Percentiles rank a stretch among this genome's conserved stretches.
Evolutionary conservation across 2,329 filamentous ascomycete species (phyloP).

Genomic region (Cercospora citrullina): DNA sequence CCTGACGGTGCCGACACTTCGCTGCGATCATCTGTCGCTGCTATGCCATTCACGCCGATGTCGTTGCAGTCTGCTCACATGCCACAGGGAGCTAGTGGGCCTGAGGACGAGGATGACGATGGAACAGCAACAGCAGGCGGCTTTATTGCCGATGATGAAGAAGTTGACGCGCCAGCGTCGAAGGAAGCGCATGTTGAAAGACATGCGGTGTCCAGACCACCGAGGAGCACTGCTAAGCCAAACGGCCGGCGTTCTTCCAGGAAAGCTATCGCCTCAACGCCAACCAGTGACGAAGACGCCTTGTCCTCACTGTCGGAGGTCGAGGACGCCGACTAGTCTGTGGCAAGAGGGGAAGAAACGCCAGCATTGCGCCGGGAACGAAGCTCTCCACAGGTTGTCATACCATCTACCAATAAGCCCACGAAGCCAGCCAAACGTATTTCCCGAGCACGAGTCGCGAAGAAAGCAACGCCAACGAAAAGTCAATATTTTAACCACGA

Average conservation of each 20-base stretch:
- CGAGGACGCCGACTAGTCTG: not conserved
- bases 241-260: not conserved
- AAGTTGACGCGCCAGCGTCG: not conserved
- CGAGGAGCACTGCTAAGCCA: slow-evolving; percentile 14
- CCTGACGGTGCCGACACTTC: slow-evolving; percentile 28
- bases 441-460: slow-evolving; percentile 17
- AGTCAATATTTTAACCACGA: slow-evolving; percentile 35
- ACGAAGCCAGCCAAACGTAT: slow-evolving; percentile 4
- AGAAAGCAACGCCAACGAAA: slow-evolving; percentile 33
- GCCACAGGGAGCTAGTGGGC: not conserved
- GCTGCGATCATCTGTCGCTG: slow-evolving; percentile 12
- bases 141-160: slow-evolving; percentile 33
- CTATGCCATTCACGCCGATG: slow-evolving; percentile 29
- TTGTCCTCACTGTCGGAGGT: slow-evolving; percentile 13
- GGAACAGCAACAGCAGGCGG: slow-evolving; percentile 32
- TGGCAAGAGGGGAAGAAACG: not conserved
- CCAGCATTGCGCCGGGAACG: slow-evolving; percentile 12
- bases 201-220: not conserved
- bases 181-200: not conserved
- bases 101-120: slow-evolving; percentile 18
- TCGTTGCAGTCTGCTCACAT: slow-evolving; percentile 33
- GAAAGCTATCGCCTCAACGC: not conserved
- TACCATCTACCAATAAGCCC: slow-evolving; percentile 26
- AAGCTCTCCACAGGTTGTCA: slow-evolving; percentile 31
- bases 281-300: slow-evolving; percentile 4